Conservation (phyloP, 176 grass and related monocot genomes). For the Themeda triandra region DNA sequence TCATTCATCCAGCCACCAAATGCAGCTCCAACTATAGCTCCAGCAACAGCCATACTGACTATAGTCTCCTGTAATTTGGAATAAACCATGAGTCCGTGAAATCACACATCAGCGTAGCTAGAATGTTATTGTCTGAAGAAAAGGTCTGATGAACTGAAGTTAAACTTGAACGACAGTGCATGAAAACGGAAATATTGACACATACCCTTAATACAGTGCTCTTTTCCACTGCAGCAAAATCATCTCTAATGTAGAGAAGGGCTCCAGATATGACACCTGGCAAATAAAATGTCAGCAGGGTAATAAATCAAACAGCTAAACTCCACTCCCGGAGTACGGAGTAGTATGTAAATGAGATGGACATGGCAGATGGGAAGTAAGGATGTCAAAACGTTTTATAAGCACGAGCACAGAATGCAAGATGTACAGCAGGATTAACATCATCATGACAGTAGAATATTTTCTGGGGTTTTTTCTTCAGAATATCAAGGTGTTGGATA, state of each 20-base stretch:
- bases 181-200: background rate
- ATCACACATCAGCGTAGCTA: background rate
- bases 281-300: background rate
- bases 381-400: background rate
- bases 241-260: conserved; percentile 87
- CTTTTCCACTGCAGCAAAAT: conserved; percentile 63
- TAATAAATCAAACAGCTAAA: background rate
- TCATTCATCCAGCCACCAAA: conserved; percentile 98
- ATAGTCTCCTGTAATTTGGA: conserved; percentile 72
- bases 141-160: background rate
- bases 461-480: background rate
- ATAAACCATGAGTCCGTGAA: background rate
- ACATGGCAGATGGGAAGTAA: background rate
- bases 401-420: background rate
- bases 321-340: background rate
- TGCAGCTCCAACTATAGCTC: conserved; percentile 88
- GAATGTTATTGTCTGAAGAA: background rate
- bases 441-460: background rate
- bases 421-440: background rate
- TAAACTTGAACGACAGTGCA: background rate
- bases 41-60: conserved; percentile 96
- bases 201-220: conserved; percentile 73
- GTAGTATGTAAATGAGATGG: background rate
- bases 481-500: background rate
- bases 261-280: conserved; percentile 98